phyloP scores from a whole-genome alignment of 1,139 yeast species.

The Nakaseomyces sp. region DNA sequence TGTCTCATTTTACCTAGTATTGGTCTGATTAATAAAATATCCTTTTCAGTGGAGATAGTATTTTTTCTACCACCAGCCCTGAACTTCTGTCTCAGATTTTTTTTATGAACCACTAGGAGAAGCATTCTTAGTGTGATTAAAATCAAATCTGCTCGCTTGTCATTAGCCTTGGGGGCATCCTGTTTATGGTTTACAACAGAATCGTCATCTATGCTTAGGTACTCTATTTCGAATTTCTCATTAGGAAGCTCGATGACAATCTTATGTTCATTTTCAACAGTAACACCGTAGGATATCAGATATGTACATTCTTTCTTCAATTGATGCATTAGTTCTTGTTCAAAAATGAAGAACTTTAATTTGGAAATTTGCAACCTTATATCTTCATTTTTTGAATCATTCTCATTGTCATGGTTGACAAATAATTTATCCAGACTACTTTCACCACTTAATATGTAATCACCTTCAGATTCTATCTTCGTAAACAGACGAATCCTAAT shows the following conservation, averaged over 20 bases:
- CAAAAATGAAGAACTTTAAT: slow-evolving; percentile 69
- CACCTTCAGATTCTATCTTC: slow-evolving; percentile 49
- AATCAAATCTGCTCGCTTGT: slow-evolving; percentile 32
- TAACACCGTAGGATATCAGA: slow-evolving; percentile 64
- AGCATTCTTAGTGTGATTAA: slow-evolving; percentile 42
- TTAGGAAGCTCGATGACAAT: slow-evolving; percentile 56
- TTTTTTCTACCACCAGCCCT: slow-evolving; percentile 10
- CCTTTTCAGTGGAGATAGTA: slow-evolving; percentile 13
- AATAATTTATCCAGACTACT: slow-evolving; percentile 19
- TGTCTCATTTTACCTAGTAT: slow-evolving; percentile 29
- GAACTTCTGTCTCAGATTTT: slow-evolving; percentile 30
- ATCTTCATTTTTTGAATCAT: slow-evolving; percentile 25
- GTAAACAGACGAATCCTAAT: slow-evolving; percentile 48
- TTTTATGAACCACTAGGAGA: slow-evolving; percentile 37
- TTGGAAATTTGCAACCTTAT: slow-evolving; percentile 47
- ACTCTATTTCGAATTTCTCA: slow-evolving; percentile 63
- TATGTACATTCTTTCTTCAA: slow-evolving; percentile 66
- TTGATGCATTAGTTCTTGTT: slow-evolving; percentile 63
- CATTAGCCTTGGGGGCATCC: slow-evolving; percentile 33
- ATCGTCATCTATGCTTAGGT: slow-evolving; percentile 43
- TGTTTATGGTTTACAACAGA: slow-evolving; percentile 31
- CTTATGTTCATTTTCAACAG: slow-evolving; percentile 55
- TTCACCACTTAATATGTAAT: slow-evolving; percentile 34
- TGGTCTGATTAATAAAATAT: slow-evolving; percentile 27
- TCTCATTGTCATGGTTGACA: slow-evolving; percentile 9